A percentile compares a stretch with the other conserved stretches of the same genome.
Evolutionary conservation across 1,284 basidiomycete species (phyloP).

Genomic region (Marasmius oreades): DNA sequence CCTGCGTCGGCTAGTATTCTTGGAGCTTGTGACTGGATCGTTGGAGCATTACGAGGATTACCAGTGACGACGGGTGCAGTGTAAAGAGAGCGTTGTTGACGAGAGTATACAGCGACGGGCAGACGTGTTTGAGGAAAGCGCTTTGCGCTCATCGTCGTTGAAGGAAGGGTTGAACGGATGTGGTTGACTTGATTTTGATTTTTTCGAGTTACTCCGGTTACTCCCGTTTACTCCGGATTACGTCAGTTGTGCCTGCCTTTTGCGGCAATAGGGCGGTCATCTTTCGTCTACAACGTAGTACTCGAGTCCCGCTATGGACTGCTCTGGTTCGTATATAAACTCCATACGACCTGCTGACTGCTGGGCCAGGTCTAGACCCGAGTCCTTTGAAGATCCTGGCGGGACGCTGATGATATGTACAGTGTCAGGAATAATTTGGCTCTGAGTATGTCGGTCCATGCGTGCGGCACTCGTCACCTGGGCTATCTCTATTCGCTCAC

Average conservation of each 20-base stretch:
- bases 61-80: neutral
- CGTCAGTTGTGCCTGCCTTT: neutral
- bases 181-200: neutral
- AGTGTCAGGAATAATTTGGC: too few relatives aligned
- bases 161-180: neutral
- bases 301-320: too few relatives aligned
- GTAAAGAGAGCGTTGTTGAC: neutral
- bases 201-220: neutral
- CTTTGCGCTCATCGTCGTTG: neutral
- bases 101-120: neutral
- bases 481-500: too few relatives aligned
- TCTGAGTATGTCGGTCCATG: too few relatives aligned
- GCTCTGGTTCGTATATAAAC: too few relatives aligned
- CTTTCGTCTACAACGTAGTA: too few relatives aligned
- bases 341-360: too few relatives aligned
- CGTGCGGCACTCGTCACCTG: too few relatives aligned
- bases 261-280: neutral
- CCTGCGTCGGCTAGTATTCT: neutral
- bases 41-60: neutral
- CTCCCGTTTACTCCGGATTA: neutral
- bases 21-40: neutral
- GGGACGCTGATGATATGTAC: too few relatives aligned
- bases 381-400: too few relatives aligned
- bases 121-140: neutral
- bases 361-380: too few relatives aligned